Base-by-base conservation (phyloP, 2,329 filamentous ascomycete species). In the Byssothecium circinans region DNA sequence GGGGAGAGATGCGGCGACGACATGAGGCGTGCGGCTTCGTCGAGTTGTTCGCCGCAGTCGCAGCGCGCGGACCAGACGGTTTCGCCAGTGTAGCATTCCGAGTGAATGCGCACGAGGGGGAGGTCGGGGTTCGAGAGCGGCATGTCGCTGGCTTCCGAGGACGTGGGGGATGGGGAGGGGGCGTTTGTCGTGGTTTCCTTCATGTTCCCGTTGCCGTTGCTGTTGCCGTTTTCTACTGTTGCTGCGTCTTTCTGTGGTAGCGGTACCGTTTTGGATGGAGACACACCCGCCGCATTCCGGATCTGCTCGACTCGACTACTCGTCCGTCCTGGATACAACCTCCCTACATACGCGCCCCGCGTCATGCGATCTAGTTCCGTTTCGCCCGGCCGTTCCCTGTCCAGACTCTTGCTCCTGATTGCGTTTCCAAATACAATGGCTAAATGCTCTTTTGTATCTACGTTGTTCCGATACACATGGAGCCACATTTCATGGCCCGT, bases 21-120 rank as follows among this genome's bases (percentile, higher is more conserved):
- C 94, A 99, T 99, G 2, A 99, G 76, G 20, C 94, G 82, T 1
- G 92, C 94, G 1, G 94, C 94, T 75, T 99, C 94, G 70, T 99
- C 94, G 2, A 99, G 81, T 70, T 99, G 94, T 74, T 99, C 94
- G 47, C 94, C 94, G 70, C 94, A 99, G 74, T 99, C 94, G 75
- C 94, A 99, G 22, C 94, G 85, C 29, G 94, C 92, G 7, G 91
- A 96, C 94, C 94, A 97, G 1, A 95, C 94, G 1, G 94, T 99
- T 77, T 99, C 94, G 49, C 94, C 94, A 0, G 94, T 99, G 72
- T 99, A 99, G 75, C 94, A 99, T 73, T 99, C 94, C 2, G 89
- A 95, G 71, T 99, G 94, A 66, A 99, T 99, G 47, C 94, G 83
- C 38, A 99, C 92, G 32, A 99, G 77, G 0, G 94, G 89, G 1